A percentile compares a stretch with the other conserved stretches of the same genome.
These are phyloP conservation scores for Globisporangium cederbergense DNA, from an alignment of 352 stramenopile genomes.

Conservation along the genomic window DNA sequence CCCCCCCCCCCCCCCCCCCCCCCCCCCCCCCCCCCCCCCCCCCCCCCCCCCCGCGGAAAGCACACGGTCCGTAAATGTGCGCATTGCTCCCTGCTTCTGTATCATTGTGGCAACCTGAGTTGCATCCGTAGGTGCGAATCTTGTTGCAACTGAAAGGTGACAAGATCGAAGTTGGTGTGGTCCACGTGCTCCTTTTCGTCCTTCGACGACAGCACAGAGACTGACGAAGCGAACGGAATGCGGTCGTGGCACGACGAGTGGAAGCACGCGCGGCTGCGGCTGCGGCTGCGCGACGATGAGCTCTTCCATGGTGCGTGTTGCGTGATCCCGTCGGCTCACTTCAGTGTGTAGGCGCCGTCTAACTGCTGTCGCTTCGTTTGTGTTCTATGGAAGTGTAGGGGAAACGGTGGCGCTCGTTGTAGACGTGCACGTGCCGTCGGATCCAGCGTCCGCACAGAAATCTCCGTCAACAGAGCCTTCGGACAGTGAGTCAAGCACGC, in stretches of 20 bases:
- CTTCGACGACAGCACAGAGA: not conserved
- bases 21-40: no score
- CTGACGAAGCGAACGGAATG: conserved; percentile 22
- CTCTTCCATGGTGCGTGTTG: conserved; percentile 59
- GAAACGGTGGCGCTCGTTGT: conserved; percentile 43
- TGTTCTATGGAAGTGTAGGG: conserved; percentile 18
- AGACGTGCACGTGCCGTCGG: conserved; percentile 24
- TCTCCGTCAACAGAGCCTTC: not conserved
- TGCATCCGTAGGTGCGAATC: no score
- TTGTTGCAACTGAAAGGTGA: no score
- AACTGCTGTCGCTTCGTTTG: not conserved
- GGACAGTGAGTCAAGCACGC: not conserved
- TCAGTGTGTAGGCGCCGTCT: not conserved
- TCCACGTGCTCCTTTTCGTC: not conserved
- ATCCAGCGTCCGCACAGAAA: not conserved
- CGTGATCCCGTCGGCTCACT: no score
- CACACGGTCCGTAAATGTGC: no score
- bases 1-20: no score
- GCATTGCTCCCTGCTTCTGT: no score
- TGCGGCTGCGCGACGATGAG: conserved; percentile 46
- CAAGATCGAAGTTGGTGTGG: not conserved
- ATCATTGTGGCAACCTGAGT: no score
- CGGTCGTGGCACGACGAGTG: conserved; percentile 67
- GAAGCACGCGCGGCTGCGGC: conserved; percentile 44
- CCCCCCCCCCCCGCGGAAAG: no score